Conservation (phyloP, 108 stramenopile genomes). For the Skeletonema potamos region DNA sequence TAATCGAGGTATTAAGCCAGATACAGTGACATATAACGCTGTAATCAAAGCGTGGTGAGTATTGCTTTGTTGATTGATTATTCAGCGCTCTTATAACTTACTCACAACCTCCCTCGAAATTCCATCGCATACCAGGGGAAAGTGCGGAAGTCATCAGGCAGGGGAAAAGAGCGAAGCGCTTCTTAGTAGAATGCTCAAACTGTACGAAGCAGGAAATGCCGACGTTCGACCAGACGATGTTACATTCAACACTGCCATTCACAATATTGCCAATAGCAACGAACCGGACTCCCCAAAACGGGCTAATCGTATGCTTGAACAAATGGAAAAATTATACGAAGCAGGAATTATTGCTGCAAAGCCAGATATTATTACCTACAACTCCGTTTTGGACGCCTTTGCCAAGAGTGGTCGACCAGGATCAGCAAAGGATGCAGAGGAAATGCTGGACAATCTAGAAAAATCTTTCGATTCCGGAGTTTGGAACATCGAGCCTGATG, state of each 20-base stretch:
- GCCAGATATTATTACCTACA: conserved; percentile 54
- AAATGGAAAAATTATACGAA: conserved; percentile 50
- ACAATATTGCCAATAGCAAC: conserved; percentile 41
- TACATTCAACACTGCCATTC: conserved; percentile 50
- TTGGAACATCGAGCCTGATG: conserved; percentile 34
- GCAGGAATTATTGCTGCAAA: conserved; percentile 16
- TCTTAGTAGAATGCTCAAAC: conserved; percentile 31
- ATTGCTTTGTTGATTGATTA: background rate
- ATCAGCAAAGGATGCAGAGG: conserved; percentile 25
- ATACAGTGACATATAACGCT: conserved; percentile 60
- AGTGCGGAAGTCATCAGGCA: conserved; percentile 16
- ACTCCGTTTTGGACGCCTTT: conserved; percentile 61
- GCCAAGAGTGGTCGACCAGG: conserved; percentile 37
- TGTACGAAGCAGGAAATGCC: conserved; percentile 16
- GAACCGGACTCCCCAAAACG: conserved; percentile 38
- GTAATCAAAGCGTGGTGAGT: conserved; percentile 60
- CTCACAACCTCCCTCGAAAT: background rate
- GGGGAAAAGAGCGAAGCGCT: conserved; percentile 29
- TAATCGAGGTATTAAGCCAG: conserved; percentile 38
- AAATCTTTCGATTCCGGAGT: conserved; percentile 13
- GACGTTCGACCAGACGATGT: conserved; percentile 40
- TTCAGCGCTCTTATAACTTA: background rate
- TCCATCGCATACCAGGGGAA: conserved; percentile 5
- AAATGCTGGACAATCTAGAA: conserved; percentile 38
- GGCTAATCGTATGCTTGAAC: conserved; percentile 42